Conservation (phyloP, 2,329 filamentous ascomycete species). For the Cladophialophora yegresii region DNA sequence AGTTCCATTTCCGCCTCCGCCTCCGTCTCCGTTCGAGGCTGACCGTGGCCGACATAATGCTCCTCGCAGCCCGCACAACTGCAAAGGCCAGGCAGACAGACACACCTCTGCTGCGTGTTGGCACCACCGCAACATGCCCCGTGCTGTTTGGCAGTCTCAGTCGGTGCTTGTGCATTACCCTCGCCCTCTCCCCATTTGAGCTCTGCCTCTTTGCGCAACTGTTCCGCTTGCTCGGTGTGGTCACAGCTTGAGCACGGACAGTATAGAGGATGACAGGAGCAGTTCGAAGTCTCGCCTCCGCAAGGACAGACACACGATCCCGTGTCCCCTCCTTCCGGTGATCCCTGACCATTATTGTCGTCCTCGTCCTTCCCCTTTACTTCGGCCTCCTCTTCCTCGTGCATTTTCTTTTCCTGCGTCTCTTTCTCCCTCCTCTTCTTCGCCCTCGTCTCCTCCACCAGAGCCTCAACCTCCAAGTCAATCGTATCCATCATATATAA, state of each 20-base stretch:
- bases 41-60: background rate
- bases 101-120: background rate
- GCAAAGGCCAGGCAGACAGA: slow-evolving; percentile 14
- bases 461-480: background rate
- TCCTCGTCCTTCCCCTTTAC: background rate
- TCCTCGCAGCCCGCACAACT: background rate
- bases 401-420: background rate
- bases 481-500: background rate
- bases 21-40: background rate
- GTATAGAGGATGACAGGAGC: slow-evolving; percentile 14
- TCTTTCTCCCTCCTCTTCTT: background rate
- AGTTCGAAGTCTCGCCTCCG: slow-evolving; percentile 1
- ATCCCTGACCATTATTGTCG: background rate
- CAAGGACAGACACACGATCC: slow-evolving; percentile 9
- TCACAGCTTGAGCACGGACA: slow-evolving; percentile 17
- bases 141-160: background rate
- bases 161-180: background rate
- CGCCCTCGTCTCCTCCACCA: background rate
- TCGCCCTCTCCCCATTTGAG: slow-evolving; percentile 6
- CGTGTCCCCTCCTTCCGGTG: background rate
- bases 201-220: background rate
- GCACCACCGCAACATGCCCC: background rate
- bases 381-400: background rate
- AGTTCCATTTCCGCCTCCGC: background rate
- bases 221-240: slow-evolving; percentile 12